Evolutionary conservation across 2,329 filamentous ascomycete species (phyloP), one percentile per base, ranked within the genome.

Genomic region (Thelonectria rubi): DNA sequence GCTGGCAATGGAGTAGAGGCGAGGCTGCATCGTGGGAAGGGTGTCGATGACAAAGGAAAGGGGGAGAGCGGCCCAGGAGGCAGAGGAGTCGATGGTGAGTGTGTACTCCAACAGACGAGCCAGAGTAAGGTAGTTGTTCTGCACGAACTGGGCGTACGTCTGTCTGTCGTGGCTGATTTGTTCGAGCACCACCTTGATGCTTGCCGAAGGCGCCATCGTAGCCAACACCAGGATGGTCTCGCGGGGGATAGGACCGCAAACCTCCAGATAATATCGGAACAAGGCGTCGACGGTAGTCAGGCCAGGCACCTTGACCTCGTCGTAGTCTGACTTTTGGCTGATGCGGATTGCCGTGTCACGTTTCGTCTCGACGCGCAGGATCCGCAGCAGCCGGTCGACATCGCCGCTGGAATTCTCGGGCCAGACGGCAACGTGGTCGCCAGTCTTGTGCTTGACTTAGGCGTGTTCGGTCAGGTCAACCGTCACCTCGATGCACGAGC

Each of bases 1-100:
- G 39, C 55, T 59, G 6, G 60, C 52, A n/a, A 63, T 63, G 15
- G 60, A 63, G 24, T 63, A 63, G 26, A 59, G 55, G 2, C 60
- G 51, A 5, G 55, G 60, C 47, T 63, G 60, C 46, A 55, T 58
- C 0, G 55, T 37, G 3, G 55, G 55, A 15, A 59, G 21, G 12
- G 32, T 32, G 18, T 59, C 60, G n/a, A 63, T 49, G 2, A 63
- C 32, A 20, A 59, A 59, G 1, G 55, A 56, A 2, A 63, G 20
- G 26, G 55, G 60, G 5, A 63, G 10, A 1, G 24, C 24, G 1
- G 21, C 21, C 60, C 55, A 63, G 5, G 42, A 59, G 11, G 20
- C 20, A 4, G 39, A n/a, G 8, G 50, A 14, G 20, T 62, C 60
- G 14, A 62, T 3, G 24, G n/a, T 18, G 1, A 24, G 12, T 2